A percentile compares a stretch with the other conserved stretches of the same genome.
phyloP scores from a whole-genome alignment of 108 stramenopile genomes.

The Nitzschia putrida region DNA sequence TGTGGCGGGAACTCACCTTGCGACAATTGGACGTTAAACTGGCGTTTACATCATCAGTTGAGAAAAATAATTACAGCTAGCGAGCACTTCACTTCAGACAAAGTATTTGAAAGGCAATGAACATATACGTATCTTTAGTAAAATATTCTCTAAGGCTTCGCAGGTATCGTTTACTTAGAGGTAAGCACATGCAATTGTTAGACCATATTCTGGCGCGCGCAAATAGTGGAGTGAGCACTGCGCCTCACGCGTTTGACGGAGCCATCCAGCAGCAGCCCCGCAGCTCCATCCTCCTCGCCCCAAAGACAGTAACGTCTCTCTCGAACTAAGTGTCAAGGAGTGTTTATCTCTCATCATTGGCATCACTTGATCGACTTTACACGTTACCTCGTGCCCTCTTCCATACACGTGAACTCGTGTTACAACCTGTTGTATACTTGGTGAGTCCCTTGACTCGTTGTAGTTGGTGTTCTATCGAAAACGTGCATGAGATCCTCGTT shows the following conservation, averaged over 20 bases:
- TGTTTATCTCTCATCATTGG: conserved; percentile 11
- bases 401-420: too few species aligned
- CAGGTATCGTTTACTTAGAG: neutral
- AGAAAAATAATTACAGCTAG: neutral
- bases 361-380: neutral
- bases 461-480: neutral
- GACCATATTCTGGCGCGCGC: conserved; percentile 4
- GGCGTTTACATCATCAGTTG: neutral
- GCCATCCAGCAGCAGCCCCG: conserved; percentile 9
- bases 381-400: too few species aligned
- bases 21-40: neutral
- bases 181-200: neutral
- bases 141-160: neutral
- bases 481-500: too few species aligned
- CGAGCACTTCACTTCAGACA: too few species aligned
- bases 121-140: too few species aligned
- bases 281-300: neutral
- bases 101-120: too few species aligned
- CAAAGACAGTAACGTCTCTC: conserved; percentile 15
- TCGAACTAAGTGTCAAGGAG: neutral
- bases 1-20: neutral
- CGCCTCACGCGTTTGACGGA: conserved; percentile 11
- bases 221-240: conserved; percentile 22
- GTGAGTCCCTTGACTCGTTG: neutral
- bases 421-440: neutral